phyloP scores from a whole-genome alignment of 1,284 basidiomycete species.

The Melampsora americana region DNA sequence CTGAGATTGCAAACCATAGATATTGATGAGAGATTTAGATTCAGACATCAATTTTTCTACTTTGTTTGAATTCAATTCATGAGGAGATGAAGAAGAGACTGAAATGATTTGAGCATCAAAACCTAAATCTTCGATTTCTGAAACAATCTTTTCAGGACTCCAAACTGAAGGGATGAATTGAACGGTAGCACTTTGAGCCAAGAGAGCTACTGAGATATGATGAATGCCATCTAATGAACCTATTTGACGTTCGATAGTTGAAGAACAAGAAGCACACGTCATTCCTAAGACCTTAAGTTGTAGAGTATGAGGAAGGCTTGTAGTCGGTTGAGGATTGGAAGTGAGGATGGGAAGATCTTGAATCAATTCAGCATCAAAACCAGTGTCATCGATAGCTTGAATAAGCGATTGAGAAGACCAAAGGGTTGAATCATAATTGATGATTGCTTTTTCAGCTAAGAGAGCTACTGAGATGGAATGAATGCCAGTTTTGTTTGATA shows the following conservation, averaged over 20 bases:
- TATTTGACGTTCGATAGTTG: constrained; percentile 71
- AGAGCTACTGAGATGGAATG: constrained; percentile 84
- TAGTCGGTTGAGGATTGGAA: constrained; percentile 21
- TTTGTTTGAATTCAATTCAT: neutral
- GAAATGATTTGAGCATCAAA: constrained; percentile 79
- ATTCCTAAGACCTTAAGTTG: constrained; percentile 78
- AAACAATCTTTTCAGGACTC: constrained; percentile 78
- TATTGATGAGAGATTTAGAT: neutral
- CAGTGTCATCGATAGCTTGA: constrained; percentile 86
- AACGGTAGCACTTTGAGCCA: constrained; percentile 70
- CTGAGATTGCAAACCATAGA: constrained; percentile 3
- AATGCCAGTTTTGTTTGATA: constrained; percentile 80
- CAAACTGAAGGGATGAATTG: constrained; percentile 68
- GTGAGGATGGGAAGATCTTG: neutral
- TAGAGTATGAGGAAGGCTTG: constrained; percentile 58
- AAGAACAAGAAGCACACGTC: constrained; percentile 78
- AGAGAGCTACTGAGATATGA: constrained; percentile 68
- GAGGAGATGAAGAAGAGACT: constrained; percentile 59
- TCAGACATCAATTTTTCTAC: neutral
- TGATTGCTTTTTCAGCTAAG: constrained; percentile 82
- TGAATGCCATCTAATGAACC: constrained; percentile 70
- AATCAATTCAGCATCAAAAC: constrained; percentile 69
- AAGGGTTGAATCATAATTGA: constrained; percentile 76
- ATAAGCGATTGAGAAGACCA: constrained; percentile 79
- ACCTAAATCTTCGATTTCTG: constrained; percentile 79